Evolutionary conservation across 2,329 filamentous ascomycete species (phyloP).

Genomic region (Sporothrix pallida): DNA sequence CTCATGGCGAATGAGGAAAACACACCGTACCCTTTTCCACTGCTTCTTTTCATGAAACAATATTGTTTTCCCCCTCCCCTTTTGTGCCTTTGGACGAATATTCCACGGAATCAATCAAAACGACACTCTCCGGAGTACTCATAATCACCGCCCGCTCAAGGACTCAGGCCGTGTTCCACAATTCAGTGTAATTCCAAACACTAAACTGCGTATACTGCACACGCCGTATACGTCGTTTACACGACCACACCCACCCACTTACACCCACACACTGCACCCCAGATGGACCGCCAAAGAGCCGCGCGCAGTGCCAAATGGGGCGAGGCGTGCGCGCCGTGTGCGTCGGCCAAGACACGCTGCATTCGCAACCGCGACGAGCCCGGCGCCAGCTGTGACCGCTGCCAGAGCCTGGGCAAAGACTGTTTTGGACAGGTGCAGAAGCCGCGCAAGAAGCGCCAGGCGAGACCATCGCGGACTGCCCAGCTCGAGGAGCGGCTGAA

Average conservation of each 20-base stretch:
- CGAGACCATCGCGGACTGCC: not conserved
- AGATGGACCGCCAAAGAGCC: slow-evolving; percentile 4
- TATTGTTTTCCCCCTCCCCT: no score
- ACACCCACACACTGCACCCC: not conserved
- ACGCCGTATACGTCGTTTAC: no score
- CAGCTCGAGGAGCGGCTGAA: slow-evolving; percentile 16
- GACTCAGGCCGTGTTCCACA: not conserved
- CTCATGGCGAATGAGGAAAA: not conserved
- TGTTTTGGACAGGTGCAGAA: slow-evolving; percentile 14
- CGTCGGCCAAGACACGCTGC: slow-evolving; percentile 24
- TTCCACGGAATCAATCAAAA: slow-evolving; percentile 2
- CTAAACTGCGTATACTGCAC: no score
- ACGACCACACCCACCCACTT: not conserved
- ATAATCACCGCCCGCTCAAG: no score
- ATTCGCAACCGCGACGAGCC: slow-evolving; percentile 4
- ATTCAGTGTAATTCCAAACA: not conserved
- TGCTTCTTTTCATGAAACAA: not conserved
- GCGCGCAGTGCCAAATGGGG: slow-evolving; percentile 26
- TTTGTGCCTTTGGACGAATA: not conserved
- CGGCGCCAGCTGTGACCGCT: slow-evolving; percentile 19
- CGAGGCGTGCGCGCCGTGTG: slow-evolving; percentile 24
- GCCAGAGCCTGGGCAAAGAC: slow-evolving; percentile 20
- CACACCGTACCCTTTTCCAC: not conserved
- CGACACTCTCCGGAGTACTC: not conserved
- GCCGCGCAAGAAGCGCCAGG: slow-evolving; percentile 23